Base-by-base conservation (phyloP, 352 stramenopile genomes). In the Globisporangium sylvaticum region DNA sequence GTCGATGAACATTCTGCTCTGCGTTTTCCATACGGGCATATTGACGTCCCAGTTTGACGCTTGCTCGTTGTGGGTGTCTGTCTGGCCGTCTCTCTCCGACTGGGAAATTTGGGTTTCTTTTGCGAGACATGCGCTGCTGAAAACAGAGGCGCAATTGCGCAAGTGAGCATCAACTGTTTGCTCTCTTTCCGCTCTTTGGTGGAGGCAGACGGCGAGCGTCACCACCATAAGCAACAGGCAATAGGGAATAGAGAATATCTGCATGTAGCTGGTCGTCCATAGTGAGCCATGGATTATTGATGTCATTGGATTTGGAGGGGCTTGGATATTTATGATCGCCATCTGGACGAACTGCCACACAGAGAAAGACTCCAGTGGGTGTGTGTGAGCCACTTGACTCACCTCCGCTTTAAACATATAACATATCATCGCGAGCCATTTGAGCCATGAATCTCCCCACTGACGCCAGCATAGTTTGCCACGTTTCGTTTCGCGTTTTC, bases 371-470 rank as follows among this genome's bases (percentile, higher is more conserved):
- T 42, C 15, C 14, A 42, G 4, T 46, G 37, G 37, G 15, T 48
- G 31, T 0, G 31, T 48, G 39, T 44, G 12, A 48, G 39, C 39
- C 39, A 48, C 39, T 48, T 48, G 39, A 48, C 39, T 48, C 39
- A 44, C 12, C 37, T 3, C 10, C 14, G 3, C 32, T 1, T 39
- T 42, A 0, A 4, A 18, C 14, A 25, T 34, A 39, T 14, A 58
- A 58, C 4, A 31, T 25, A 22, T 25, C 29, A 44, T 10, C 14
- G 1, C 6, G 37, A 31, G 22, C 22, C 34, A 18, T 37, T 50
- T 53, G 57, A 63, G 58, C 58, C 58, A 63, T 54, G 58, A 54
- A 52, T 63, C 37, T 29, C 14, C 5, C 12, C 12, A 39, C 58
- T 63, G 34, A 54, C 58, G 58, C 24, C 58, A 63, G 58, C 25